phyloP scores from a whole-genome alignment of 179 eudicot species.

The Carnegiea gigantea region DNA sequence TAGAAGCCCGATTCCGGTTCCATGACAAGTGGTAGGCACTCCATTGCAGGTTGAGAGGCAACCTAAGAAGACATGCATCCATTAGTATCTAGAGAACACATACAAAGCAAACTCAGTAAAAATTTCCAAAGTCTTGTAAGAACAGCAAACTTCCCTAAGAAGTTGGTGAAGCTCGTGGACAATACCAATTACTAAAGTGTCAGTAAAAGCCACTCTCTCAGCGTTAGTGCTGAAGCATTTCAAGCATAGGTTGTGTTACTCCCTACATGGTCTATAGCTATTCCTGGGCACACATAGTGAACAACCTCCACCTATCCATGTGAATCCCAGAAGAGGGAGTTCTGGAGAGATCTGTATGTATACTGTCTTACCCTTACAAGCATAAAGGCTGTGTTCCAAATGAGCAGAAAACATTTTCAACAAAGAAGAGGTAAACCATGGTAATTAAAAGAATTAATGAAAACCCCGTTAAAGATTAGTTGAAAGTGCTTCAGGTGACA shows the following conservation, averaged over 20 bases:
- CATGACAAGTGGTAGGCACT: constrained; percentile 98
- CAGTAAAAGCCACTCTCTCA: background rate
- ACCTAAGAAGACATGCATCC: constrained; percentile 47
- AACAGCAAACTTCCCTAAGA: too few species aligned
- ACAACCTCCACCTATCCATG: background rate
- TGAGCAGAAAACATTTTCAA: background rate
- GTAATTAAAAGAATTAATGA: too few species aligned
- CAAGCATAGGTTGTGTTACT: background rate
- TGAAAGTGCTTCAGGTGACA: background rate
- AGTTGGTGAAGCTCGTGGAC: too few species aligned
- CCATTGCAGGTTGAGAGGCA: constrained; percentile 98
- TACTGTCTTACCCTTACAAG: background rate
- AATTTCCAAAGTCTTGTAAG: too few species aligned
- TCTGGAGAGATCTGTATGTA: background rate
- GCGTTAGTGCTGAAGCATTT: background rate
- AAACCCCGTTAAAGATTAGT: background rate
- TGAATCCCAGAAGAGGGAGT: background rate
- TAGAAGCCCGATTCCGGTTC: constrained; percentile 99
- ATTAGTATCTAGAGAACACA: constrained; percentile 1
- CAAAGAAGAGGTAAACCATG: background rate
- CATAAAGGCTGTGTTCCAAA: background rate
- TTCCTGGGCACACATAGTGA: background rate
- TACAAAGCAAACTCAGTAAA: background rate
- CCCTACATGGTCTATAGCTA: background rate
- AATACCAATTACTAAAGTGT: background rate